phyloP scores from a whole-genome alignment of 2,329 filamentous ascomycete species.

The Pestalotiopsis sp. region DNA sequence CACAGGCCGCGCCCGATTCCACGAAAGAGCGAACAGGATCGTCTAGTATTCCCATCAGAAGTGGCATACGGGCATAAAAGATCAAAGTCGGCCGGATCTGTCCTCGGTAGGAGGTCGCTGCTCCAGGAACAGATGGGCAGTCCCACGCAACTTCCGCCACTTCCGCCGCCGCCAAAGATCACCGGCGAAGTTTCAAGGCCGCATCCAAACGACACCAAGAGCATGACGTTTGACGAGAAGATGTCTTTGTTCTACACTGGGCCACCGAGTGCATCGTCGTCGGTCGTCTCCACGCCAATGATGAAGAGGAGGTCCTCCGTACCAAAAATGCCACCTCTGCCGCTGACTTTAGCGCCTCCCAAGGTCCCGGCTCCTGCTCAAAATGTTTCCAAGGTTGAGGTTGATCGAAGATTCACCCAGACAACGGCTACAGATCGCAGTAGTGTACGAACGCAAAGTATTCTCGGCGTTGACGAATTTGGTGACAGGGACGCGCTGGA shows the following conservation, averaged over 20 bases:
- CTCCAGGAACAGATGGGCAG: slow-evolving; percentile 46
- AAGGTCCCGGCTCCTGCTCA: slow-evolving; percentile 24
- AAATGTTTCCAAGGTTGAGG: slow-evolving; percentile 24
- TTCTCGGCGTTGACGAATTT: slow-evolving; percentile 40
- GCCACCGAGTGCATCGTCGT: slow-evolving; percentile 27
- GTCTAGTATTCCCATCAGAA: slow-evolving; percentile 50
- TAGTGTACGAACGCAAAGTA: slow-evolving; percentile 41
- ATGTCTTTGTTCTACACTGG: slow-evolving; percentile 52
- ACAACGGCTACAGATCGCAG: slow-evolving; percentile 35
- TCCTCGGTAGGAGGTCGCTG: slow-evolving; percentile 47
- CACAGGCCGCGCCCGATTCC: slow-evolving; percentile 60
- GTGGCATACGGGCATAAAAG: slow-evolving; percentile 46
- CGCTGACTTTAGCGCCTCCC: slow-evolving; percentile 30
- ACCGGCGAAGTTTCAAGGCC: slow-evolving; percentile 40
- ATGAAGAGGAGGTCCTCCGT: slow-evolving; percentile 41
- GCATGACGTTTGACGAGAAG: slow-evolving; percentile 62
- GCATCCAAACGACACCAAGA: slow-evolving; percentile 55
- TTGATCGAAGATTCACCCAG: slow-evolving; percentile 26
- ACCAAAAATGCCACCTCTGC: slow-evolving; percentile 45
- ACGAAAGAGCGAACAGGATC: slow-evolving; percentile 47
- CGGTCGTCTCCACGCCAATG: slow-evolving; percentile 20
- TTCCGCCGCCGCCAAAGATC: slow-evolving; percentile 50
- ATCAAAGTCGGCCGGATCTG: slow-evolving; percentile 51
- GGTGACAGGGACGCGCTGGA: slow-evolving; percentile 29
- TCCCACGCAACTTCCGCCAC: slow-evolving; percentile 52